Base-by-base conservation (phyloP, 331 rosid species). In the Pyracantha coccinea region DNA sequence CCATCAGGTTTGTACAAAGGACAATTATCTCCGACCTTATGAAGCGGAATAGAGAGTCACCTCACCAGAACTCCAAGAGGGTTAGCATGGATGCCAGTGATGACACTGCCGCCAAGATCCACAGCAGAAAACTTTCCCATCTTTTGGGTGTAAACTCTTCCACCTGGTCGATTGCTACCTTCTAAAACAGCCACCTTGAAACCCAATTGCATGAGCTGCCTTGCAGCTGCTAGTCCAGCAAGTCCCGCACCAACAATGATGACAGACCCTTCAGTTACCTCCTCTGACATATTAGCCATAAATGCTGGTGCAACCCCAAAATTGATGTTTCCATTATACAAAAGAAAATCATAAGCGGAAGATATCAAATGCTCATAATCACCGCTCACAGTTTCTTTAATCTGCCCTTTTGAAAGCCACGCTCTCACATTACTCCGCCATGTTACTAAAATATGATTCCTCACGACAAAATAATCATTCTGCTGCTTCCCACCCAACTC, bases 51-150 rank as follows among this genome's bases (percentile, higher is more conserved):
- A 20, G 95, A 88, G 73, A 94, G 99, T 68, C 90, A 97, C 31
- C 99, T 89, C 20, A 96, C 99, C 66, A 94, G 66, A 81, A 94
- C 99, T 72, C 93, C 99, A 41, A 94, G 91, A 68, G 99, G 99
- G 66, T 94, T 94, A 31, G 97, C 99, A 78, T 94, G 92, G 75
- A 90, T 88, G 23, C 99, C 99, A 28, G 97, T 94, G 41, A 94
- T 91, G 65, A 94, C 91, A 75, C 97, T 91, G 28, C 99, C 97
- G 58, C 96, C 97, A 35, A 94, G 89, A 81, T 94, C 99, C 32
- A 90, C 52, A 0, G 91, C 93, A 38, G 93, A 83, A 79, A 86
- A 90, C 3, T 81, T 88, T 7, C 89, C 97, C 83, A 94, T 81
- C 86, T 85, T 94, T 73, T 90, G 90, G 45, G 99, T 91, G 82